phyloP scores from a whole-genome alignment of 2,329 filamentous ascomycete species.

The Penicillium psychrosexuale region DNA sequence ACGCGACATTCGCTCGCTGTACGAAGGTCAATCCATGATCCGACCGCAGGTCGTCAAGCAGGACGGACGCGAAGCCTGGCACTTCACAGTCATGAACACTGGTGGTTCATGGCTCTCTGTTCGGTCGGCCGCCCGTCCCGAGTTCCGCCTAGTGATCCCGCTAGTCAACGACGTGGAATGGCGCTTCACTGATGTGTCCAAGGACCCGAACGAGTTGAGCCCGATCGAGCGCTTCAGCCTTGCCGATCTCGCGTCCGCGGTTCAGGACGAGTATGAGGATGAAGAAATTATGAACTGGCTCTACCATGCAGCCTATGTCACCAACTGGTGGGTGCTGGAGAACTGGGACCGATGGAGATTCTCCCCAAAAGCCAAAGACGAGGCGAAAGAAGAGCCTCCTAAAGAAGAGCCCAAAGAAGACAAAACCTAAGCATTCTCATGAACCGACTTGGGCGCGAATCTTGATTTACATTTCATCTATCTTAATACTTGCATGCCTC shows the following conservation, averaged over 20 bases:
- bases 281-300: constrained; percentile 23
- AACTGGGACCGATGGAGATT: constrained; percentile 27
- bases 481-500: constrained; percentile 9
- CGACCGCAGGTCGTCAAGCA: constrained; percentile 23
- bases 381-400: not conserved
- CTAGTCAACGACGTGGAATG: constrained; percentile 33
- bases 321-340: constrained; percentile 32
- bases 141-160: constrained; percentile 32
- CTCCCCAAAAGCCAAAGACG: constrained; percentile 3
- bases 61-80: constrained; percentile 29
- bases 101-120: constrained; percentile 33
- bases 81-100: constrained; percentile 37
- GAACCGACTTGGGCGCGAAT: not conserved
- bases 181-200: constrained; percentile 31
- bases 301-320: constrained; percentile 27
- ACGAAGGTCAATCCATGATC: constrained; percentile 36
- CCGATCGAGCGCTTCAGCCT: constrained; percentile 26
- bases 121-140: constrained; percentile 29
- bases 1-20: constrained; percentile 28
- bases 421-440: not conserved
- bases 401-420: not conserved
- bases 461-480: constrained; percentile 4
- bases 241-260: constrained; percentile 18
- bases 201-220: constrained; percentile 25
- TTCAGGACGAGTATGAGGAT: constrained; percentile 22